These are phyloP conservation scores for Peziza echinospora DNA, from an alignment of 495 filamentous ascomycete species.

Conservation along the genomic window DNA sequence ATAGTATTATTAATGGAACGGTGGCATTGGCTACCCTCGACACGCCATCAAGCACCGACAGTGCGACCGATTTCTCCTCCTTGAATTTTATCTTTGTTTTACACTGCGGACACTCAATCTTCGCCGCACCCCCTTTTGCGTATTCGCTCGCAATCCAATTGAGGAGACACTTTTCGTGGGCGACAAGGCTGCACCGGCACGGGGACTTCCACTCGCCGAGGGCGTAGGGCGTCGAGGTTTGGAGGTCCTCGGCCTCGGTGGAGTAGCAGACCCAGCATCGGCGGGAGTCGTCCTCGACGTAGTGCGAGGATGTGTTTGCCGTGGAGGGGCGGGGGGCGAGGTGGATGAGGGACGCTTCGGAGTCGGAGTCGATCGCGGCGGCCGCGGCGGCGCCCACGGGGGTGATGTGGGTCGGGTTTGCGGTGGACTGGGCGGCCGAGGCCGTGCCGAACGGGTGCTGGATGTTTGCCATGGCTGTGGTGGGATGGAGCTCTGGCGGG, in stretches of 20 bases:
- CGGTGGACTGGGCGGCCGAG: not conserved
- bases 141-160: slow-evolving; percentile 56
- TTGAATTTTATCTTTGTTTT: slow-evolving; percentile 51
- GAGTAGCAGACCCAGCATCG: slow-evolving; percentile 84
- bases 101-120: slow-evolving; percentile 70
- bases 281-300: slow-evolving; percentile 17
- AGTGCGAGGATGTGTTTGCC: not conserved
- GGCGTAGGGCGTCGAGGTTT: slow-evolving; percentile 33
- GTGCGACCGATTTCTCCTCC: slow-evolving; percentile 15
- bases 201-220: slow-evolving; percentile 55
- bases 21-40: slow-evolving; percentile 15
- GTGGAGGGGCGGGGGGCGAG: slow-evolving; percentile 4
- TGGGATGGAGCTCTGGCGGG: no score
- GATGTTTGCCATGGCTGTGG: not conserved
- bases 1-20: slow-evolving; percentile 12
- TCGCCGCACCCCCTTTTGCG: slow-evolving; percentile 29
- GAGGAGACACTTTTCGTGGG: slow-evolving; percentile 75
- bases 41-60: slow-evolving; percentile 15
- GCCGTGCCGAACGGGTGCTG: not conserved
- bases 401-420: not conserved
- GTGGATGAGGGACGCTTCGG: slow-evolving; percentile 4
- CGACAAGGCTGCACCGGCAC: slow-evolving; percentile 71
- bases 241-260: slow-evolving; percentile 53
- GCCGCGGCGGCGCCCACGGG: not conserved
- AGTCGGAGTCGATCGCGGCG: not conserved